Conservation (phyloP, 148 eudicot species). For the Heliosperma pusillum region DNA sequence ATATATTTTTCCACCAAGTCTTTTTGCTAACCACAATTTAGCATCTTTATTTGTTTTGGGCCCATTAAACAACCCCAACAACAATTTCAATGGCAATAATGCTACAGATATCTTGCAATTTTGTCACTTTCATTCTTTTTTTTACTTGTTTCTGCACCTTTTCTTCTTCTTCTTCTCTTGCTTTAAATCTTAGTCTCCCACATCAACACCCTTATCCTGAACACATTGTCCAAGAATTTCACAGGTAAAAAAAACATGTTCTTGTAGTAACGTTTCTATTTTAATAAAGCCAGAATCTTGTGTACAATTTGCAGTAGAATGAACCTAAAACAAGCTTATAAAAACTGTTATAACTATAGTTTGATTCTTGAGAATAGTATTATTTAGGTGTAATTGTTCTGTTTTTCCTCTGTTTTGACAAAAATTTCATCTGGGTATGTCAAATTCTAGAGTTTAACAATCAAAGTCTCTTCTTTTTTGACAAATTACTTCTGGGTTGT, state of each 20-base stretch:
- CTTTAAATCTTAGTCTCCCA: slow-evolving; percentile 49
- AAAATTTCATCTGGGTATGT: slow-evolving; percentile 10
- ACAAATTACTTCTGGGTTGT: slow-evolving; percentile 20
- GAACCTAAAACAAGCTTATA: no score
- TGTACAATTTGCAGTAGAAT: no score
- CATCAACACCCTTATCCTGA: slow-evolving; percentile 82
- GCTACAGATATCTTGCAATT: slow-evolving; percentile 22
- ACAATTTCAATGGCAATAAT: slow-evolving; percentile 12
- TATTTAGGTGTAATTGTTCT: slow-evolving; percentile 4
- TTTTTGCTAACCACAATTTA: not conserved
- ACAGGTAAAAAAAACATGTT: slow-evolving; percentile 39
- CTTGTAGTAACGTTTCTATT: not conserved
- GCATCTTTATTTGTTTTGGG: slow-evolving; percentile 11
- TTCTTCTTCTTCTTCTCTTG: slow-evolving; percentile 8
- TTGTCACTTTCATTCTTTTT: slow-evolving; percentile 7
- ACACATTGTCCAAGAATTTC: slow-evolving; percentile 60
- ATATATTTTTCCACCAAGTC: not conserved
- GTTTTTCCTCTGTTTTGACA: slow-evolving; percentile 28
- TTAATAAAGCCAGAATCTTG: not conserved
- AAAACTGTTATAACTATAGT: not conserved
- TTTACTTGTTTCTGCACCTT: slow-evolving; percentile 6
- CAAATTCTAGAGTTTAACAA: not conserved
- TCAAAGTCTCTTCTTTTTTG: not conserved
- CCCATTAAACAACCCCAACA: no score
- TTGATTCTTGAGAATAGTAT: not conserved